Evolutionary conservation across 148 eudicot species (phyloP).

Genomic region (Limonium bicolor): DNA sequence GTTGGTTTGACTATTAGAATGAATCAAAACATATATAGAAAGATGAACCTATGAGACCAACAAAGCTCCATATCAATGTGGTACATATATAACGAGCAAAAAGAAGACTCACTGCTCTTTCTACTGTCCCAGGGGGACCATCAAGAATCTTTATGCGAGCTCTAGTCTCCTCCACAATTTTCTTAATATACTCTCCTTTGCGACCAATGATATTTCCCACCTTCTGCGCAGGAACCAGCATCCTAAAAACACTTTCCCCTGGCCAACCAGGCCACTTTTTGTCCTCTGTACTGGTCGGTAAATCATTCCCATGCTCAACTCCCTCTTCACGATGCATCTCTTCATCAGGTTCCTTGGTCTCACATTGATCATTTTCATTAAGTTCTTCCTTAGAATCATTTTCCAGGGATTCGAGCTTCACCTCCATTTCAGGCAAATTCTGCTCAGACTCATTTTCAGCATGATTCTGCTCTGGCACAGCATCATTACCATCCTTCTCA

Average conservation of each 20-base stretch:
- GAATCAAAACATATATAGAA: no score
- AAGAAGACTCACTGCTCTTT: constrained; percentile 73
- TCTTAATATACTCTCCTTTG: constrained; percentile 90
- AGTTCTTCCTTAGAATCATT: constrained; percentile 15
- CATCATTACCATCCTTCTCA: constrained; percentile 14
- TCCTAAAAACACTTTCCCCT: constrained; percentile 84
- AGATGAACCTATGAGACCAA: no score
- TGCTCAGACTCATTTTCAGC: constrained; percentile 11
- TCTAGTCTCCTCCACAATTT: constrained; percentile 82
- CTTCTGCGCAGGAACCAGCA: constrained; percentile 74
- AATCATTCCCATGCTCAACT: constrained; percentile 24
- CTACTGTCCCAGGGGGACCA: constrained; percentile 83
- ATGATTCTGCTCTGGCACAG: constrained; percentile 10
- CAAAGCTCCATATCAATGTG: not conserved
- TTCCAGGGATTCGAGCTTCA: constrained; percentile 5
- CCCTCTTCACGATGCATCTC: constrained; percentile 18
- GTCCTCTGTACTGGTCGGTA: constrained; percentile 19
- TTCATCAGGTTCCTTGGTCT: constrained; percentile 16
- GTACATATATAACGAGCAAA: not conserved
- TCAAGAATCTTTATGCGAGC: constrained; percentile 94
- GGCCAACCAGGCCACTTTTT: constrained; percentile 99
- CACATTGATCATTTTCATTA: constrained; percentile 17
- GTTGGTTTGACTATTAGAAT: no score
- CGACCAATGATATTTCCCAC: constrained; percentile 98
- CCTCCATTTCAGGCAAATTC: constrained; percentile 3